Percentiles rank a stretch among this genome's conserved stretches.
These are phyloP conservation scores for Claviceps africana DNA, from an alignment of 2,329 filamentous ascomycete genomes.

Conservation along the genomic window DNA sequence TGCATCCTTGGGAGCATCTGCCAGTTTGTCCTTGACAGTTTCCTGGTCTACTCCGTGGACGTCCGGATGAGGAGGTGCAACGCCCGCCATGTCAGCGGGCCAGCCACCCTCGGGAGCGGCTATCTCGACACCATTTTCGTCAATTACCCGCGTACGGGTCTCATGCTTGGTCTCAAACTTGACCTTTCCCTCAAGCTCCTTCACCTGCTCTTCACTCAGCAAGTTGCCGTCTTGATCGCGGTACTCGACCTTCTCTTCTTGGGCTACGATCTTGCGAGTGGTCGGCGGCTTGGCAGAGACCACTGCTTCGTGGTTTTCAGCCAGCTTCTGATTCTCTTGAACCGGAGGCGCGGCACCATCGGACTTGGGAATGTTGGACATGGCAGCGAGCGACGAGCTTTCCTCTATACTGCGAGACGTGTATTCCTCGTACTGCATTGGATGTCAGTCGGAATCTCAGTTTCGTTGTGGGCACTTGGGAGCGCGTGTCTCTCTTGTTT, in stretches of 20 bases:
- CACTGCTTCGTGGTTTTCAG: constrained; percentile 9
- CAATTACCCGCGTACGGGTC: constrained; percentile 76
- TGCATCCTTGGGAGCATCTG: constrained; percentile 26
- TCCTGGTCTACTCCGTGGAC: constrained; percentile 47
- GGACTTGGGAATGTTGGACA: constrained; percentile 15
- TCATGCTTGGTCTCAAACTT: constrained; percentile 93
- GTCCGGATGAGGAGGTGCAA: constrained; percentile 46
- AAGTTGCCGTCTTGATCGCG: constrained; percentile 69
- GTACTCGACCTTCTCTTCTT: constrained; percentile 82
- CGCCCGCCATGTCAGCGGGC: constrained; percentile 24
- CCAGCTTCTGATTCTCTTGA: neutral
- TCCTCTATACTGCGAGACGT: constrained; percentile 5
- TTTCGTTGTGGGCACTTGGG: neutral
- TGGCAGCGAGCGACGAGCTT: constrained; percentile 16
- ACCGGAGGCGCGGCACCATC: constrained; percentile 7
- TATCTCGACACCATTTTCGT: constrained; percentile 69
- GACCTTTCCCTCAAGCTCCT: constrained; percentile 76
- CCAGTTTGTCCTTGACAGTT: constrained; percentile 31
- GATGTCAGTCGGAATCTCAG: constrained; percentile 4
- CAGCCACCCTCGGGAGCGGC: constrained; percentile 26
- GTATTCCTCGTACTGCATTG: constrained; percentile 6
- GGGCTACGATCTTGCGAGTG: constrained; percentile 33
- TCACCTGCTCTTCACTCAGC: constrained; percentile 70
- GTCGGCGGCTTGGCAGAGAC: constrained; percentile 38
- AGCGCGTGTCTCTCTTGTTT: neutral